These are phyloP conservation scores for Globisporangium spiculum DNA, from an alignment of 352 stramenopile genomes.

Conservation along the genomic window DNA sequence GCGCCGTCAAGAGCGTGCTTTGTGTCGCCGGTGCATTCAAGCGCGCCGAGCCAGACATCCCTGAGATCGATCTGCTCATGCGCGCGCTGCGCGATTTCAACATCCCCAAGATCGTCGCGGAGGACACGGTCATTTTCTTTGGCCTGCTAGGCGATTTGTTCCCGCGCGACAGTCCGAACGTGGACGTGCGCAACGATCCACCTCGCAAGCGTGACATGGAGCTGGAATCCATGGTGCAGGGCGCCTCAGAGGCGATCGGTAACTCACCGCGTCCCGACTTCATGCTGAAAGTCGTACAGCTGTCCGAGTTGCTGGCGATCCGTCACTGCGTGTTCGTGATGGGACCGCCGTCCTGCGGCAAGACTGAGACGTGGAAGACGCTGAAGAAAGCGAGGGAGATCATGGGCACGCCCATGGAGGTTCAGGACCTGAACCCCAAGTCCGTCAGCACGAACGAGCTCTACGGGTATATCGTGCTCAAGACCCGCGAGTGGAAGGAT, in stretches of 20 bases:
- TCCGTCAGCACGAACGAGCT: conserved; percentile 95
- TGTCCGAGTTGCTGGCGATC: conserved; percentile 93
- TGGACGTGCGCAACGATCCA: conserved; percentile 89
- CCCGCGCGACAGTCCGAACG: conserved; percentile 80
- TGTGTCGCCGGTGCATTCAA: conserved; percentile 94
- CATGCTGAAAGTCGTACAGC: conserved; percentile 94
- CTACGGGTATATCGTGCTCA: conserved; percentile 95
- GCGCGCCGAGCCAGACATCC: conserved; percentile 90
- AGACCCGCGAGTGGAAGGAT: conserved; percentile 96
- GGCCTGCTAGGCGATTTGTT: conserved; percentile 94
- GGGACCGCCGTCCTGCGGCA: conserved; percentile 91
- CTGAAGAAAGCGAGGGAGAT: conserved; percentile 86
- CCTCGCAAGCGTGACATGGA: conserved; percentile 91
- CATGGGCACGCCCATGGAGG: conserved; percentile 86
- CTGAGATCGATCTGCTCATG: conserved; percentile 94
- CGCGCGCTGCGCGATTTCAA: conserved; percentile 96
- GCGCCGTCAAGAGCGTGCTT: conserved; percentile 94
- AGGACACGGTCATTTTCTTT: conserved; percentile 96
- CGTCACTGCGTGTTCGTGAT: conserved; percentile 97
- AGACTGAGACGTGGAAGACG: conserved; percentile 96
- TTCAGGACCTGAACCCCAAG: conserved; percentile 95
- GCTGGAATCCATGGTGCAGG: conserved; percentile 89
- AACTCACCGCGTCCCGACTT: conserved; percentile 83
- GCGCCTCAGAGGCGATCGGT: conserved; percentile 71
- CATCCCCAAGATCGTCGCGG: conserved; percentile 95